Evolutionary conservation across 1,284 basidiomycete genomes (phyloP).

Genomic region (Xerocomus cyaneibrunnescens): DNA sequence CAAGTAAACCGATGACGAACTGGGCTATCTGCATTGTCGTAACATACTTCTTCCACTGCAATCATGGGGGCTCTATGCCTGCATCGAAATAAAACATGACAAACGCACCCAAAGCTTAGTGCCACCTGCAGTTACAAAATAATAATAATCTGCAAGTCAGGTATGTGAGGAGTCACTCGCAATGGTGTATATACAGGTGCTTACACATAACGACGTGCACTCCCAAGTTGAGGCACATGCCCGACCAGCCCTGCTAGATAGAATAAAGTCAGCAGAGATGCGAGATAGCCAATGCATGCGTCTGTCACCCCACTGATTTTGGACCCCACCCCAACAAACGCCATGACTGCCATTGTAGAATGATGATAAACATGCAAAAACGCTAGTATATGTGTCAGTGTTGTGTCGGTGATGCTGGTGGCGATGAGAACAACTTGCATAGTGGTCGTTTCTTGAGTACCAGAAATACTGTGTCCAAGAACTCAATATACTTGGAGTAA

Average conservation of each 20-base stretch:
- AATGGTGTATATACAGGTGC: conserved; percentile 32
- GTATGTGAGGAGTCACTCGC: conserved; percentile 1
- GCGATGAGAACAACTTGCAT: conserved; percentile 48
- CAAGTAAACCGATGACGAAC: conserved; percentile 85
- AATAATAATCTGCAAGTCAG: conserved; percentile 80
- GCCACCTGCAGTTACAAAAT: conserved; percentile 92
- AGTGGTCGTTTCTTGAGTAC: conserved; percentile 97
- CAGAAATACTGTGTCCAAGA: conserved; percentile 93
- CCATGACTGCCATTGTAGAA: conserved; percentile 91
- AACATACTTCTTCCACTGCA: conserved; percentile 92
- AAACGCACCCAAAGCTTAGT: conserved; percentile 84
- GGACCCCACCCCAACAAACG: conserved; percentile 91
- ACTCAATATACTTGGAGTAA: conserved; percentile 92
- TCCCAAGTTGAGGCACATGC: conserved; percentile 86
- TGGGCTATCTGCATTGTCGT: conserved; percentile 95
- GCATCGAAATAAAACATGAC: not conserved
- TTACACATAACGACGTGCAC: conserved; percentile 98
- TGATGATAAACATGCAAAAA: conserved; percentile 99
- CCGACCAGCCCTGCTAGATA: conserved; percentile 87
- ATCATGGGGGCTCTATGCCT: conserved; percentile 8
- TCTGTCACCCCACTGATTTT: conserved; percentile 75
- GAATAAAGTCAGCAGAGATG: conserved; percentile 15
- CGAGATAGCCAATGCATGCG: not conserved
- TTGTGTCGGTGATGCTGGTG: not conserved
- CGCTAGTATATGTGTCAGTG: conserved; percentile 45